A percentile compares a stretch with the other conserved stretches of the same genome.
These are phyloP conservation scores for Rhododendron ovatum DNA, from an alignment of 148 eudicot genomes.

Conservation along the genomic window DNA sequence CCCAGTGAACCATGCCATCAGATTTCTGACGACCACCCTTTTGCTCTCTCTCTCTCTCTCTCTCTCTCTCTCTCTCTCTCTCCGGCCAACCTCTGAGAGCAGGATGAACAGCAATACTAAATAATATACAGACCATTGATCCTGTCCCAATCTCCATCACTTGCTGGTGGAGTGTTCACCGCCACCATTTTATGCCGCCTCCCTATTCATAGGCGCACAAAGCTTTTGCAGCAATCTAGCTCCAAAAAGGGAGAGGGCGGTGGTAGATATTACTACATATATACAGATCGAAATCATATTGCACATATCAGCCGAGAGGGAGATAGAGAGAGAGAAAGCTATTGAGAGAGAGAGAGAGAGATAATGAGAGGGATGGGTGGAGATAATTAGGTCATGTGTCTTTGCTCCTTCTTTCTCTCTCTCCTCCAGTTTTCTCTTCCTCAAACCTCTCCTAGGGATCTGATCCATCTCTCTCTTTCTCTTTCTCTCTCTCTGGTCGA, in stretches of 20 bases:
- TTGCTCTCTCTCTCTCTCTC: slow-evolving; percentile 7
- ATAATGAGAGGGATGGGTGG: not conserved
- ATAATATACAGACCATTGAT: not conserved
- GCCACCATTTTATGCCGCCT: slow-evolving; percentile 28
- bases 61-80: slow-evolving; percentile 14
- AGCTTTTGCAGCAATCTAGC: slow-evolving; percentile 58
- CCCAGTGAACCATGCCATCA: slow-evolving; percentile 30
- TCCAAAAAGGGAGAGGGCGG: slow-evolving; percentile 28
- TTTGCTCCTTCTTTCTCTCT: slow-evolving; percentile 11
- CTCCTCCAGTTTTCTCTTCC: not conserved
- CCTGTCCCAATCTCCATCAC: slow-evolving; percentile 47
- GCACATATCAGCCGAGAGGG: not conserved
- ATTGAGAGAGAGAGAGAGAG: not conserved
- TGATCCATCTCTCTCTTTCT: slow-evolving; percentile 10
- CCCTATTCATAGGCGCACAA: slow-evolving; percentile 24
- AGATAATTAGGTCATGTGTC: slow-evolving; percentile 22
- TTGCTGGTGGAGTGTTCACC: slow-evolving; percentile 44
- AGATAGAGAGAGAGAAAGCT: slow-evolving; percentile 13
- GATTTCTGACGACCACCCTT: slow-evolving; percentile 13
- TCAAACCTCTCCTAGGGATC: slow-evolving; percentile 22
- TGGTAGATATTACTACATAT: slow-evolving; percentile 1
- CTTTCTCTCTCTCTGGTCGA: not conserved
- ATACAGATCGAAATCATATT: slow-evolving; percentile 8
- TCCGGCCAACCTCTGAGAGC: not conserved
- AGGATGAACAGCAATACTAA: not conserved